These are phyloP conservation scores for Mayamaea pseudoterrestris DNA, from an alignment of 108 stramenopile genomes.

Conservation along the genomic window DNA sequence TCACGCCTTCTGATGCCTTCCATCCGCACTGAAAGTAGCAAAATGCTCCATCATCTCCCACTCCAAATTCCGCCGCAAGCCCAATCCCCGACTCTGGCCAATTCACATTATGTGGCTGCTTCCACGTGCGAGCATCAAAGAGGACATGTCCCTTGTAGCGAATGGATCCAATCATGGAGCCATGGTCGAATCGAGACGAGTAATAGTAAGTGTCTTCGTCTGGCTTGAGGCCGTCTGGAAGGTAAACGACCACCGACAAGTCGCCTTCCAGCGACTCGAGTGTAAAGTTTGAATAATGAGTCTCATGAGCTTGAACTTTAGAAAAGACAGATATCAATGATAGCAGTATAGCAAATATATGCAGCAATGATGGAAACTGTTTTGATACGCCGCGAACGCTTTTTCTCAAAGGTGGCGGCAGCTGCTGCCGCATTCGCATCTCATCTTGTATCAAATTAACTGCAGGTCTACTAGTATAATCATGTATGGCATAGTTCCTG, in stretches of 20 bases:
- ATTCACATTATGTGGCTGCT: conserved; percentile 50
- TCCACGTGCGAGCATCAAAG: conserved; percentile 54
- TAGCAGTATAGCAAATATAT: no score
- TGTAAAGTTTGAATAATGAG: neutral
- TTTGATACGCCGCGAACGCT: no score
- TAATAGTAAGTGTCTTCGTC: neutral
- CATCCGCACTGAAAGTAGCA: conserved; percentile 49
- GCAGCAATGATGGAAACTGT: no score
- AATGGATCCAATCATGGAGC: conserved; percentile 66
- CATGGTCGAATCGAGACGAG: conserved; percentile 57
- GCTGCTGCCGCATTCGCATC: no score
- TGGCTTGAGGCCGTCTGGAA: neutral
- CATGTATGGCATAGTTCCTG: no score
- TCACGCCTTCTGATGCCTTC: conserved; percentile 39
- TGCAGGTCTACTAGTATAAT: no score
- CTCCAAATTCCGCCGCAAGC: conserved; percentile 72
- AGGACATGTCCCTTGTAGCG: conserved; percentile 22
- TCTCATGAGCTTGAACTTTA: no score
- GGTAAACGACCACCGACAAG: neutral
- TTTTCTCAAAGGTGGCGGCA: no score
- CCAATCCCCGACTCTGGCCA: conserved; percentile 78
- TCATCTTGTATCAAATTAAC: no score
- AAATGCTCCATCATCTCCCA: conserved; percentile 59
- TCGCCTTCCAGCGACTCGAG: neutral
- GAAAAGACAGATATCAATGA: no score